Evolutionary conservation across 257 asterid species (phyloP).

Genomic region (Euphrasia confusa): DNA sequence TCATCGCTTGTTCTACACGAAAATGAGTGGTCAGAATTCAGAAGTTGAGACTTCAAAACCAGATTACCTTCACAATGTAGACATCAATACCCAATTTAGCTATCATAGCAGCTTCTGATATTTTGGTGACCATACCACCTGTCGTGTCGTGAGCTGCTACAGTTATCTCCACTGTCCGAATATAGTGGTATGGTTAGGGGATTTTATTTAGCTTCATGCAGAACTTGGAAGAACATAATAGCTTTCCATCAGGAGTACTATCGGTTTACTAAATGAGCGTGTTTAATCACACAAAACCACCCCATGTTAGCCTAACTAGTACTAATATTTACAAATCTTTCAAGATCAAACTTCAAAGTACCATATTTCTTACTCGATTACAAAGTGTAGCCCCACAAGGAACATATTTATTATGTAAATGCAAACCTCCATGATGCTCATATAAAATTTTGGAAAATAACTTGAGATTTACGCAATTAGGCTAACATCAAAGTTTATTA

Average conservation of each 20-base stretch:
- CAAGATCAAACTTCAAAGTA: background rate
- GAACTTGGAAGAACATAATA: conserved; percentile 4
- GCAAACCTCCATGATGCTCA: background rate
- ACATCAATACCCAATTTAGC: conserved; percentile 89
- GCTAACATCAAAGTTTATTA: background rate
- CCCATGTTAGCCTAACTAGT: too few species aligned
- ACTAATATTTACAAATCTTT: background rate
- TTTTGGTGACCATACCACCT: conserved; percentile 92
- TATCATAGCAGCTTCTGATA: conserved; percentile 92
- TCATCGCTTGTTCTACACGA: background rate
- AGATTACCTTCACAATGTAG: conserved; percentile 76
- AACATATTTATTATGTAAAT: too few species aligned
- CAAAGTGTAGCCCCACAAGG: too few species aligned
- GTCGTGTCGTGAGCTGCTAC: conserved; percentile 95
- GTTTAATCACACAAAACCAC: too few species aligned
- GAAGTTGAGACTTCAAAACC: background rate
- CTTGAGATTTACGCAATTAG: background rate
- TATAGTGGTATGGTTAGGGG: background rate
- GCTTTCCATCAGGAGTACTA: background rate
- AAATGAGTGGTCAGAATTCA: background rate
- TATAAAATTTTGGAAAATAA: background rate
- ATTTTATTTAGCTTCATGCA: conserved; percentile 7
- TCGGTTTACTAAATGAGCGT: background rate
- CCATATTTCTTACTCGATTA: background rate
- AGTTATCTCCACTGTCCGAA: conserved; percentile 56